These are phyloP conservation scores for Trichoderma atrobrunneum DNA, from an alignment of 2,329 filamentous ascomycete genomes.

Conservation along the genomic window DNA sequence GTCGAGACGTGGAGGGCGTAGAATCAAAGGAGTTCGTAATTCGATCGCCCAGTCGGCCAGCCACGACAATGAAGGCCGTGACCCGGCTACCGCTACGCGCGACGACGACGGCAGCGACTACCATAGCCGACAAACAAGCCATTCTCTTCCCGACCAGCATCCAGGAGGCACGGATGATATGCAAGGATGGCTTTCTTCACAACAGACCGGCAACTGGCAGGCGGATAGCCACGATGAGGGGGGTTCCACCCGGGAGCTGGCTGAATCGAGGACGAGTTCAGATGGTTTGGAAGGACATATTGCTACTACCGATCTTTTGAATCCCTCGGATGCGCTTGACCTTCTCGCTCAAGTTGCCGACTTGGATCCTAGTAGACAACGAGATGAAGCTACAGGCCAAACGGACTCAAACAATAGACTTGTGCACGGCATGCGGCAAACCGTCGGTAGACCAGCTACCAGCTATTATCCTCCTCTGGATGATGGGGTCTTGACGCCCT, in stretches of 20 bases:
- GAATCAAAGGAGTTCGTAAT: not conserved
- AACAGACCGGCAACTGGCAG: not conserved
- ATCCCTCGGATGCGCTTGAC: not conserved
- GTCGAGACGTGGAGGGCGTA: not conserved
- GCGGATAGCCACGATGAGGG: not conserved
- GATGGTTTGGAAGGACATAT: not conserved
- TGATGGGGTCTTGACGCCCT: not conserved
- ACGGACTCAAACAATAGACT: not conserved
- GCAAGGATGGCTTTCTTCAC: not conserved
- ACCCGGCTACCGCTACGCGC: not conserved
- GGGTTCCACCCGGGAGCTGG: not conserved
- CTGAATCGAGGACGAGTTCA: not conserved
- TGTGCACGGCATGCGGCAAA: not conserved
- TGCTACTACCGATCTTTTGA: conserved; percentile 2
- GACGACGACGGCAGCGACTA: not conserved
- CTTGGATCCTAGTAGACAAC: not conserved
- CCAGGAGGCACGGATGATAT: not conserved
- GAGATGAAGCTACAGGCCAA: not conserved
- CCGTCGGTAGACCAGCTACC: not conserved
- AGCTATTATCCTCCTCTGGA: not conserved
- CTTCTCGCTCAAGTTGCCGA: conserved; percentile 1
- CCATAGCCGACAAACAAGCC: not conserved
- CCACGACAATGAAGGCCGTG: not conserved
- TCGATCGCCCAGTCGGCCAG: not conserved
- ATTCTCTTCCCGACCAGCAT: not conserved